Evolutionary conservation across 1,139 yeast genomes (phyloP).

Genomic region (Geotrichum siamense): DNA sequence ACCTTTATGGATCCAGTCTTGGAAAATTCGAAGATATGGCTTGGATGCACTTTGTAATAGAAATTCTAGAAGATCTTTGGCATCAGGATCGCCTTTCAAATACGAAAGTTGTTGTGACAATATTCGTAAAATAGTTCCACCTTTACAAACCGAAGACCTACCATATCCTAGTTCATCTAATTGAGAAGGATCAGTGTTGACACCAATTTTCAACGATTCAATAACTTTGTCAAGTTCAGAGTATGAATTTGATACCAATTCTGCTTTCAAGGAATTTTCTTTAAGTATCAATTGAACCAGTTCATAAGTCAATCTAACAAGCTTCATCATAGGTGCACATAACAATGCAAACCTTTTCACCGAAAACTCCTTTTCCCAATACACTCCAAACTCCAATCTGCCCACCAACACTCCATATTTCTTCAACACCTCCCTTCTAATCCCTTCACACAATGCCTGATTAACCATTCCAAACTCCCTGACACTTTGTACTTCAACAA

Average conservation of each 20-base stretch:
- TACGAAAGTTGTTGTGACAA: slow-evolving; percentile 52
- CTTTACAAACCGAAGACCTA: slow-evolving; percentile 27
- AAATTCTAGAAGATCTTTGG: slow-evolving; percentile 45
- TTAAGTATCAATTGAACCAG: slow-evolving; percentile 44
- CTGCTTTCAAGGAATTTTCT: slow-evolving; percentile 27
- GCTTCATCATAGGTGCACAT: slow-evolving; percentile 34
- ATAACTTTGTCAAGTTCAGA: slow-evolving; percentile 30
- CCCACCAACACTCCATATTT: slow-evolving; percentile 46
- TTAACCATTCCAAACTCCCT: slow-evolving; percentile 59
- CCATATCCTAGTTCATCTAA: slow-evolving; percentile 25
- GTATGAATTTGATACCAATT: slow-evolving; percentile 20
- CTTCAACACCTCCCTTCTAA: slow-evolving; percentile 44
- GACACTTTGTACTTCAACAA: slow-evolving; percentile 50
- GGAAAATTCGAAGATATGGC: slow-evolving; percentile 62
- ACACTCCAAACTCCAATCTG: slow-evolving; percentile 49
- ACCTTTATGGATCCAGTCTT: slow-evolving; percentile 74
- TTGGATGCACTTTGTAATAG: slow-evolving; percentile 54
- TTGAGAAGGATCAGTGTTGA: slow-evolving; percentile 24
- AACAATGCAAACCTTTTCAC: slow-evolving; percentile 45
- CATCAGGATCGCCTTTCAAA: slow-evolving; percentile 59
- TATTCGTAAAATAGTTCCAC: slow-evolving; percentile 40
- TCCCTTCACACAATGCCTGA: slow-evolving; percentile 61
- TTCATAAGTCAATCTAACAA: slow-evolving; percentile 53
- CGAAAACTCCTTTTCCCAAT: slow-evolving; percentile 41
- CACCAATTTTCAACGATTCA: slow-evolving; percentile 27